Percentiles rank a stretch among this genome's conserved stretches.
Conservation (phyloP, 805 yeast species). For the Brettanomyces naardenensis region DNA sequence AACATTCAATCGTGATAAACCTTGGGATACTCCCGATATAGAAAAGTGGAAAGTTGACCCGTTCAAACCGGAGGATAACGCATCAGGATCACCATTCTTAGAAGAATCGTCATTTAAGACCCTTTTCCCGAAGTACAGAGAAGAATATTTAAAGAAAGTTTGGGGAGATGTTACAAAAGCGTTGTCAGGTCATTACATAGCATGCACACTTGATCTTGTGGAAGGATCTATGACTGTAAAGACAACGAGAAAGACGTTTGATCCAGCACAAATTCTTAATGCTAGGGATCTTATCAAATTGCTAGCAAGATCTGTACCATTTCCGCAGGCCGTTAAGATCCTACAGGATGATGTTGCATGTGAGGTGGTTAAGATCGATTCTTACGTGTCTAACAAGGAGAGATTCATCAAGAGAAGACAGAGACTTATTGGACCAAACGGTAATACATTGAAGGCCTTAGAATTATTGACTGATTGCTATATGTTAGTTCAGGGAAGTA, state of each 20-base stretch:
- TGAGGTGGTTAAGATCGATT: slow-evolving; percentile 93
- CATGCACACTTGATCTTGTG: slow-evolving; percentile 82
- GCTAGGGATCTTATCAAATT: slow-evolving; percentile 93
- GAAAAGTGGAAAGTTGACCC: slow-evolving; percentile 90
- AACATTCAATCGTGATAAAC: slow-evolving; percentile 89
- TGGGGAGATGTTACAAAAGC: slow-evolving; percentile 92
- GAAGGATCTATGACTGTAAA: slow-evolving; percentile 97
- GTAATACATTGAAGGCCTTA: slow-evolving; percentile 91
- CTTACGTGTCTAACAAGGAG: slow-evolving; percentile 81
- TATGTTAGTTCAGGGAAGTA: slow-evolving; percentile 93
- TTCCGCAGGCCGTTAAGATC: slow-evolving; percentile 91
- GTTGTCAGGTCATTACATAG: slow-evolving; percentile 62
- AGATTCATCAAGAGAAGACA: slow-evolving; percentile 94
- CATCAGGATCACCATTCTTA: slow-evolving; percentile 80
- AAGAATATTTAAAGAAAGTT: slow-evolving; percentile 74
- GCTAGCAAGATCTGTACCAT: slow-evolving; percentile 92
- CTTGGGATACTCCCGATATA: slow-evolving; percentile 95
- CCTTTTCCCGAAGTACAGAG: slow-evolving; percentile 93
- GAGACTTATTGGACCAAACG: slow-evolving; percentile 92
- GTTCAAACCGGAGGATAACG: slow-evolving; percentile 83
- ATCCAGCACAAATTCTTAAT: slow-evolving; percentile 87
- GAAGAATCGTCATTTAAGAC: slow-evolving; percentile 96
- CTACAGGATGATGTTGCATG: slow-evolving; percentile 90
- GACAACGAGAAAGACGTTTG: slow-evolving; percentile 91
- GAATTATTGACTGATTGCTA: slow-evolving; percentile 94